Base-by-base conservation (phyloP, 495 filamentous ascomycete species). In the Aspergillus nidulans region DNA sequence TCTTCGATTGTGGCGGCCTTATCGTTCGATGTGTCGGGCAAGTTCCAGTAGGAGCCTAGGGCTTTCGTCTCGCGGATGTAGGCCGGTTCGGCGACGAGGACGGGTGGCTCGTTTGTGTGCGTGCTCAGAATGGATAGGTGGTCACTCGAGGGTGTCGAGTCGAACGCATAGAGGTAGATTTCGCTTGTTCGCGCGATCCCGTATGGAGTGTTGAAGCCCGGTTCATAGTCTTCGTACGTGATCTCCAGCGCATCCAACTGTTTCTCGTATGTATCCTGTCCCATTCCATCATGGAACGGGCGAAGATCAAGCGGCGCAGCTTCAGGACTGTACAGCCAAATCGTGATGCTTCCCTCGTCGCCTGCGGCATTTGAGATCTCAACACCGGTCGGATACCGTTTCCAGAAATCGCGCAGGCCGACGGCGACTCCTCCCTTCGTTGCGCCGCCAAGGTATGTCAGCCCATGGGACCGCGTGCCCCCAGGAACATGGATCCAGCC, bases 191-290 rank as follows among this genome's bases (percentile, higher is more conserved):
- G 65, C 8, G 66, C 76, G 21, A 80, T 75, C 4, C 77, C 78
- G 43, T 75, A 71, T 1, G 76, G 69, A 1, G 77, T 77, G 41
- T 69, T 67, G 48, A 73, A 75, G 1, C 70, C 75, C 4, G 62
- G 69, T 47, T 80, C 77, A 18, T 67, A 80, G 46, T 81, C 78
- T 39, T 81, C 78, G 51, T 81, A 81, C 0, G 78, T 81, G n/a
- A 80, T 72, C n/a, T 78, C 67, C 15, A 80, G 68, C 1, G 74
- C 78, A 25, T 79, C 74, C 0, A 77, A 49, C 46, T 81, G 76
- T 30, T 78, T 66, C 5, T 62, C 67, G 38, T 79, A 80, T 0
- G 69, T 72, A 46, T 78, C 67, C 39, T 74, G 42, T 0, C 71
- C 73, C 23, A 81, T 52, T 10, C 76, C 74, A 49, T 80, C 76